These are phyloP conservation scores for Plectranthus barbatus DNA, from an alignment of 257 asterid species.

Conservation along the genomic window DNA sequence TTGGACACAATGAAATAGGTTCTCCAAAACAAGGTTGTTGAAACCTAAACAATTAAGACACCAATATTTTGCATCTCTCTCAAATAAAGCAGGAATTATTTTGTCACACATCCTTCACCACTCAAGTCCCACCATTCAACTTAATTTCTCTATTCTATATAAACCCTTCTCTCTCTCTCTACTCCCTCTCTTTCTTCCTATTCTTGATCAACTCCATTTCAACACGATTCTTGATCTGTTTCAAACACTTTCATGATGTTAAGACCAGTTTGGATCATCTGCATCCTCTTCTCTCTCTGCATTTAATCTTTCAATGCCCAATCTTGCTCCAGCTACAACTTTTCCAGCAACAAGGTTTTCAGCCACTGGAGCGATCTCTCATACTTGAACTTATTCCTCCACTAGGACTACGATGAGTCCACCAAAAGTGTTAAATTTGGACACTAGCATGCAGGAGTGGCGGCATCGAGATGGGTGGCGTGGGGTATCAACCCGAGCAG, in stretches of 20 bases:
- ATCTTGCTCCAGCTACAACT: constrained; percentile 50
- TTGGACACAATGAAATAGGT: constrained; percentile 34
- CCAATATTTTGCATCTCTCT: constrained; percentile 7
- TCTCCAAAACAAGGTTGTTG: constrained; percentile 26
- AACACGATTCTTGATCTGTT: background rate
- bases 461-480: constrained; percentile 62
- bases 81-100: constrained; percentile 4
- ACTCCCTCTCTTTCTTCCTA: no score
- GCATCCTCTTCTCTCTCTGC: constrained; percentile 24
- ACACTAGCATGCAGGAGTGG: constrained; percentile 35
- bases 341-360: constrained; percentile 50
- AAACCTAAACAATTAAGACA: constrained; percentile 12
- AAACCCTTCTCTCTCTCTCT: constrained; percentile 4
- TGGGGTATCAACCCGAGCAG: constrained; percentile 77
- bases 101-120: no score
- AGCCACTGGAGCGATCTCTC: constrained; percentile 65
- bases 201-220: constrained; percentile 1
- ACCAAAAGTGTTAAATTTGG: constrained; percentile 47
- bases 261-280: constrained; percentile 13
- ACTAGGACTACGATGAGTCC: constrained; percentile 55
- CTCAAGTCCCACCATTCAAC: constrained; percentile 41
- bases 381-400: constrained; percentile 61
- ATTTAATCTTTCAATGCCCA: constrained; percentile 37
- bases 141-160: constrained; percentile 8
- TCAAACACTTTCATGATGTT: background rate